These are phyloP conservation scores for Hypsizygus marmoreus DNA, from an alignment of 768 basidiomycete genomes.

Conservation along the genomic window DNA sequence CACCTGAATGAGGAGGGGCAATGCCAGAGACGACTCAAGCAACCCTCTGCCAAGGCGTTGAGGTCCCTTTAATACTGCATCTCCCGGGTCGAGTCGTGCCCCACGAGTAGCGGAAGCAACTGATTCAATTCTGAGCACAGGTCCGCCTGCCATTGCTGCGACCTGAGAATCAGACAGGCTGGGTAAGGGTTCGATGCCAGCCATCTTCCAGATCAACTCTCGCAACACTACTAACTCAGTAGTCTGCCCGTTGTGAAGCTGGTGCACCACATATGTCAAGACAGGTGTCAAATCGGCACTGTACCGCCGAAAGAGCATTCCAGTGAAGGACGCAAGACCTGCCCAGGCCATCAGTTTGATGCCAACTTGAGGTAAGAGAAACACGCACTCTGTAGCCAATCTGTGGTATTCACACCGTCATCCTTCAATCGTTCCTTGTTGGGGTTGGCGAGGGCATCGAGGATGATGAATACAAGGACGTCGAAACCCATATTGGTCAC, in stretches of 20 bases:
- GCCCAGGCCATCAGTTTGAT: slow-evolving; percentile 17
- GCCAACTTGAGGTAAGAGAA: slow-evolving; percentile 1
- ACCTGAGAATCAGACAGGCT: slow-evolving; percentile 90
- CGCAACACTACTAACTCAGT: slow-evolving; percentile 91
- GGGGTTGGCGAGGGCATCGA: slow-evolving; percentile 87
- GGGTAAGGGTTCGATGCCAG: slow-evolving; percentile 88
- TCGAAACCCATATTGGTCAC: slow-evolving; percentile 94
- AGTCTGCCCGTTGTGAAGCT: slow-evolving; percentile 78
- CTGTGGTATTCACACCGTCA: slow-evolving; percentile 87
- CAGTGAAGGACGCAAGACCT: slow-evolving; percentile 94
- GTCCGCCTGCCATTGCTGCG: slow-evolving; percentile 88
- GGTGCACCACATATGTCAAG: slow-evolving; percentile 89
- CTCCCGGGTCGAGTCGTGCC: slow-evolving; percentile 66
- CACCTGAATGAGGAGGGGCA: slow-evolving; percentile 88
- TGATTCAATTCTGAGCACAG: slow-evolving; percentile 83
- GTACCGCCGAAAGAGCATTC: slow-evolving; percentile 88
- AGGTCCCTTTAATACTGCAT: slow-evolving; percentile 65
- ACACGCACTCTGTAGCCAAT: slow-evolving; percentile 88
- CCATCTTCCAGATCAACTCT: slow-evolving; percentile 94
- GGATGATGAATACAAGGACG: slow-evolving; percentile 82
- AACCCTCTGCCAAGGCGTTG: slow-evolving; percentile 65
- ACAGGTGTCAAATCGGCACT: slow-evolving; percentile 81
- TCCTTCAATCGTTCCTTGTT: slow-evolving; percentile 82
- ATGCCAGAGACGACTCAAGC: slow-evolving; percentile 71
- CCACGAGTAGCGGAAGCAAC: slow-evolving; percentile 80